Evolutionary conservation across 2,329 filamentous ascomycete genomes (phyloP).

Genomic region (Davidsoniella eucalypti): DNA sequence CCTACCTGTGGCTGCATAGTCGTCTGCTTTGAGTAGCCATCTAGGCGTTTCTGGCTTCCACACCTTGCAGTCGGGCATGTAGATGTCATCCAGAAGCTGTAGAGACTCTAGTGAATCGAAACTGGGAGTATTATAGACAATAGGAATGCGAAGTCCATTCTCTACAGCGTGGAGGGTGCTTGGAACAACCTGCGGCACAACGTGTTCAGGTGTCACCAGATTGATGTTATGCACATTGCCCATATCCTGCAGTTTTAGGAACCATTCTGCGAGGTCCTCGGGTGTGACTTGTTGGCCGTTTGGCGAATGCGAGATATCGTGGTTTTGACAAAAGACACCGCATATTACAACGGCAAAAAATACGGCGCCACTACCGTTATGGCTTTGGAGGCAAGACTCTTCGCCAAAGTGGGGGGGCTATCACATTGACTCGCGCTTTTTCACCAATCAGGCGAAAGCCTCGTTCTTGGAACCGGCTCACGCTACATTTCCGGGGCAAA

Average conservation of each 20-base stretch:
- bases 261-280: conserved; percentile 68
- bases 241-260: conserved; percentile 62
- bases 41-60: conserved; percentile 52
- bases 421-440: conserved; percentile 64
- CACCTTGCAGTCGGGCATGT: conserved; percentile 78
- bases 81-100: conserved; percentile 64
- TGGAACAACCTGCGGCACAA: conserved; percentile 67
- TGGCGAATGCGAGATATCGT: conserved; percentile 68
- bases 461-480: conserved; percentile 66
- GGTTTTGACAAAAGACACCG: conserved; percentile 67
- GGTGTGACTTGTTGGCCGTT: conserved; percentile 67
- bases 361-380: conserved; percentile 62
- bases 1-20: conserved; percentile 59
- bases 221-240: conserved; percentile 86
- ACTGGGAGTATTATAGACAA: conserved; percentile 73
- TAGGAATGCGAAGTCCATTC: conserved; percentile 51
- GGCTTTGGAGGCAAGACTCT: conserved; percentile 70
- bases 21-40: conserved; percentile 59
- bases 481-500: conserved; percentile 60
- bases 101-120: conserved; percentile 64
- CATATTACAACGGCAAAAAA: conserved; percentile 63
- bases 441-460: conserved; percentile 65
- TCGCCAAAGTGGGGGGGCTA: conserved; percentile 78
- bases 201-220: conserved; percentile 71
- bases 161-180: conserved; percentile 59